Conservation (phyloP, 192 early-diverging fungal genomes). For the Entomortierella lignicola region DNA sequence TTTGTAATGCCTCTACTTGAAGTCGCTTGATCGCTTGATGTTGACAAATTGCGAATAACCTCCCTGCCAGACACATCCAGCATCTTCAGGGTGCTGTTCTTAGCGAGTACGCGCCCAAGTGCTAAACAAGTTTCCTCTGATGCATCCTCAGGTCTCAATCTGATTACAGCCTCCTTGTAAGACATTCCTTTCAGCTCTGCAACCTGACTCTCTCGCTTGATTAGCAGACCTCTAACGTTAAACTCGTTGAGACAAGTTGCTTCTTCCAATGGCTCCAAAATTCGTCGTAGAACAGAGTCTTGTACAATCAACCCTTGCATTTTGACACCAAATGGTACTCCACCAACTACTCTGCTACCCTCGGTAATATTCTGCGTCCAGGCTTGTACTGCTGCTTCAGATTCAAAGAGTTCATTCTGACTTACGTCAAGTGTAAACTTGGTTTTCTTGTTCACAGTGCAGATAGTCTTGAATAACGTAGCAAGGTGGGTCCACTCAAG, state of each 20-base stretch:
- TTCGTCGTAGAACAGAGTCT: conserved; percentile 10
- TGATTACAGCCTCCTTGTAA: conserved; percentile 5
- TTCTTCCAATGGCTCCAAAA: conserved; percentile 25
- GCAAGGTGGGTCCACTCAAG: conserved; percentile 22
- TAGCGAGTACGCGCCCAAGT: conserved; percentile 27
- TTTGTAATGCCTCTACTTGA: not conserved
- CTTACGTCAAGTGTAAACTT: conserved; percentile 52
- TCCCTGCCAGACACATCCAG: conserved; percentile 42
- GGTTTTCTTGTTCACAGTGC: conserved; percentile 25
- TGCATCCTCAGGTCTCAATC: conserved; percentile 29
- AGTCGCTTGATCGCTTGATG: not conserved
- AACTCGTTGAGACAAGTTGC: conserved; percentile 45
- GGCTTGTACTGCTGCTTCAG: conserved; percentile 17
- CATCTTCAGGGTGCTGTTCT: conserved; percentile 40
- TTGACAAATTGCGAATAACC: not conserved
- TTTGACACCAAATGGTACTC: conserved; percentile 39
- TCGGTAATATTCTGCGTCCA: conserved; percentile 21
- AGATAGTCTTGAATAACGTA: conserved; percentile 26
- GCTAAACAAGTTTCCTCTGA: conserved; percentile 36
- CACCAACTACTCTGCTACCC: not conserved
- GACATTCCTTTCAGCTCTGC: conserved; percentile 20
- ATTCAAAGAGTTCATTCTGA: conserved; percentile 39
- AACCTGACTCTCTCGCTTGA: conserved; percentile 37
- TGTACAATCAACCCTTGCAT: conserved; percentile 32
- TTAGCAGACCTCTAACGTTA: conserved; percentile 32